phyloP scores from a whole-genome alignment of 805 yeast genomes.

The Komagataella mondaviorum region DNA sequence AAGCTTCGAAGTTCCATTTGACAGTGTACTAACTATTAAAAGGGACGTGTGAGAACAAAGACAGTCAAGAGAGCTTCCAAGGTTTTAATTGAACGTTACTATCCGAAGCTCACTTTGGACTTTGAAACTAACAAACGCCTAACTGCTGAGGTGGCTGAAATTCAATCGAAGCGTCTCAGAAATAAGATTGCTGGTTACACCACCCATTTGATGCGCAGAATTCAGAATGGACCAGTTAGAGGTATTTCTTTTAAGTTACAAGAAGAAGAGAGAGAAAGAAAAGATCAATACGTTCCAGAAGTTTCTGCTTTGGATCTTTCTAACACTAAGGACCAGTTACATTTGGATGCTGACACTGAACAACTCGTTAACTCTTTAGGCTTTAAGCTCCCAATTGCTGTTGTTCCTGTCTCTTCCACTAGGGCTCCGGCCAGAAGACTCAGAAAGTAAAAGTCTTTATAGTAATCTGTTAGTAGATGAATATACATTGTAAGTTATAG shows the following conservation, averaged over 20 bases:
- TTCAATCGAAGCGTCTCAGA: conserved; percentile 99
- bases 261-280: conserved; percentile 99
- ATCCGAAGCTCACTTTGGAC: conserved; percentile 98
- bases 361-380: conserved; percentile 91
- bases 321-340: conserved; percentile 90
- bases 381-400: conserved; percentile 76
- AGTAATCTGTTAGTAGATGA: neutral
- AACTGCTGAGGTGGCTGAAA: conserved; percentile 95
- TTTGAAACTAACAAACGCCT: conserved; percentile 99
- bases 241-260: conserved; percentile 99
- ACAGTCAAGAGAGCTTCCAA: conserved; percentile 99
- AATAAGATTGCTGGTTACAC: conserved; percentile 99
- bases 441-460: conserved; percentile 54
- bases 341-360: conserved; percentile 94
- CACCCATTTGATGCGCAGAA: conserved; percentile 99
- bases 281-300: conserved; percentile 99
- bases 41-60: conserved; percentile 99
- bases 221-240: conserved; percentile 99
- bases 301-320: conserved; percentile 98
- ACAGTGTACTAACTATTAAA: conserved; percentile 11
- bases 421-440: conserved; percentile 80
- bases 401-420: conserved; percentile 78
- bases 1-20: neutral
- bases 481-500: neutral
- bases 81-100: conserved; percentile 98